phyloP scores from a whole-genome alignment of 129 eudicot species.

The Tagetes patula region DNA sequence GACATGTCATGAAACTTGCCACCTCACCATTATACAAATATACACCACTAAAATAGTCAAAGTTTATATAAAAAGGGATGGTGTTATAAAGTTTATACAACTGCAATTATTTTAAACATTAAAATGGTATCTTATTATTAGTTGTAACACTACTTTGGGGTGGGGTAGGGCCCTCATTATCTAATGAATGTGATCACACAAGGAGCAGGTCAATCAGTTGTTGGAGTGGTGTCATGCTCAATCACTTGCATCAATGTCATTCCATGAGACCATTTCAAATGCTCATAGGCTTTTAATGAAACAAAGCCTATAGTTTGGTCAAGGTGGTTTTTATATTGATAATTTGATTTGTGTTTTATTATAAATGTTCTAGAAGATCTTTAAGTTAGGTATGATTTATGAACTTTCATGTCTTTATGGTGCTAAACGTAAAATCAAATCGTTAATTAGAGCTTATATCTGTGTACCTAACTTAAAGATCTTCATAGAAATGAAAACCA shows the following conservation, averaged over 20 bases:
- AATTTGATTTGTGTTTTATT: background rate
- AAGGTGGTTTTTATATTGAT: background rate
- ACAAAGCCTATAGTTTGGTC: background rate
- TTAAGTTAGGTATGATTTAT: too few relatives aligned
- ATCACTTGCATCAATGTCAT: background rate
- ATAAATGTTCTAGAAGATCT: too few relatives aligned
- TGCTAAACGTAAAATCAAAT: too few relatives aligned
- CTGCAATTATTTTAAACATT: background rate
- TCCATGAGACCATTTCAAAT: background rate
- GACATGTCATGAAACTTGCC: background rate
- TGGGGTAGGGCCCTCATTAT: background rate
- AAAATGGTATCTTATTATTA: background rate
- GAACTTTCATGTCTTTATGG: too few relatives aligned
- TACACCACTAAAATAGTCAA: background rate
- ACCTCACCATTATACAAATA: background rate
- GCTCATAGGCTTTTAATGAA: background rate
- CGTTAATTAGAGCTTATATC: too few relatives aligned
- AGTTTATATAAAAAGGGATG: background rate
- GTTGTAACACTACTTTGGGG: background rate
- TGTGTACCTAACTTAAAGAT: too few relatives aligned
- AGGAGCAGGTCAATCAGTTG: background rate
- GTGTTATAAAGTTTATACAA: background rate
- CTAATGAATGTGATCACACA: background rate
- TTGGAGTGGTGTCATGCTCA: background rate
- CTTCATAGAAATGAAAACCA: too few relatives aligned